Evolutionary conservation across 2,329 filamentous ascomycete species (phyloP).

Genomic region (Fusarium sp.): DNA sequence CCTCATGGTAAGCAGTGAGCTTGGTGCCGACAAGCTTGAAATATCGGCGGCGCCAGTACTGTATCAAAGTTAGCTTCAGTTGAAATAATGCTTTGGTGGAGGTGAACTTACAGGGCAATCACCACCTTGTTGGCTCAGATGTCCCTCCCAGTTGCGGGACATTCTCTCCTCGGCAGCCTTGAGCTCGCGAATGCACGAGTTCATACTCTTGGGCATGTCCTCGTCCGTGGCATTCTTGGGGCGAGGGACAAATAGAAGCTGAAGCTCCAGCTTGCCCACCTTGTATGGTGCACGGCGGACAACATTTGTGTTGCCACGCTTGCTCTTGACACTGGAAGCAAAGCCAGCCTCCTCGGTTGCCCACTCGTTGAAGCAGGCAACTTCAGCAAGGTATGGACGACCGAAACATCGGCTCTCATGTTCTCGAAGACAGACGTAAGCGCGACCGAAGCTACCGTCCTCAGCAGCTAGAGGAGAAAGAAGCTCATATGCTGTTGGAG

Average conservation of each 20-base stretch:
- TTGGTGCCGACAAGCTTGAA: slow-evolving; percentile 94
- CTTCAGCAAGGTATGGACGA: slow-evolving; percentile 85
- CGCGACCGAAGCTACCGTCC: slow-evolving; percentile 93
- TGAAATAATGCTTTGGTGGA: too few species aligned
- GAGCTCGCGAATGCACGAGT: slow-evolving; percentile 92
- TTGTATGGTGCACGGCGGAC: slow-evolving; percentile 94
- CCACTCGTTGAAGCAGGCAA: slow-evolving; percentile 99
- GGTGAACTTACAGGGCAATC: slow-evolving; percentile 86
- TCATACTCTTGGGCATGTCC: slow-evolving; percentile 99
- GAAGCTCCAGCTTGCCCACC: slow-evolving; percentile 92
- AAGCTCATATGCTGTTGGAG: slow-evolving; percentile 85
- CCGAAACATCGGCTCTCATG: slow-evolving; percentile 91
- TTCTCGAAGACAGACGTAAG: slow-evolving; percentile 93
- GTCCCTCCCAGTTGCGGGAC: slow-evolving; percentile 84
- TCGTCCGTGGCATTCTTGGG: slow-evolving; percentile 89
- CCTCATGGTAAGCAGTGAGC: slow-evolving; percentile 95
- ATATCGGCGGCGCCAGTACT: slow-evolving; percentile 98
- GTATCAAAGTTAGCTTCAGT: slow-evolving; percentile 53
- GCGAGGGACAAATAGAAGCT: slow-evolving; percentile 93
- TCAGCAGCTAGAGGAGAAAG: slow-evolving; percentile 87
- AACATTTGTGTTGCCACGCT: slow-evolving; percentile 77
- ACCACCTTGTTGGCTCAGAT: slow-evolving; percentile 94
- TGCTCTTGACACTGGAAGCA: slow-evolving; percentile 92
- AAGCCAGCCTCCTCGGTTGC: slow-evolving; percentile 84
- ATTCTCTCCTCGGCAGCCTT: slow-evolving; percentile 87